Conservation (phyloP, 2,329 filamentous ascomycete species). For the Fusarium metavorans region DNA sequence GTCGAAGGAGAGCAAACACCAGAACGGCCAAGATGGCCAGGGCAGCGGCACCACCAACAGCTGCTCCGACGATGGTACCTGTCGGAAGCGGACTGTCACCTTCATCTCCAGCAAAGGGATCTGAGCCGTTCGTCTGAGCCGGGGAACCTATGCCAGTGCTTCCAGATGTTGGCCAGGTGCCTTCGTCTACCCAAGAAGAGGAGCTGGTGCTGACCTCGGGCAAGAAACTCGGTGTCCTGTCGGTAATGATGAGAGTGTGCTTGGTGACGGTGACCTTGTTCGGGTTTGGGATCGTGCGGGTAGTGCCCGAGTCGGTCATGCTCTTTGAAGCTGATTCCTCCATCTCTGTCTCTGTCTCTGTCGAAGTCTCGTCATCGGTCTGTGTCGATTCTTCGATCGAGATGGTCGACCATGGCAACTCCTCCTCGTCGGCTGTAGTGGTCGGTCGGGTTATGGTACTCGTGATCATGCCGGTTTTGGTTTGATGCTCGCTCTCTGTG, state of each 20-base stretch:
- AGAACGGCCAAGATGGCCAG: slow-evolving; percentile 44
- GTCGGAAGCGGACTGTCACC: slow-evolving; percentile 37
- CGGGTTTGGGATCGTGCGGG: slow-evolving; percentile 52
- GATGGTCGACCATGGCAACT: slow-evolving; percentile 1
- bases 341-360: background rate
- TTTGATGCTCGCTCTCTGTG: background rate
- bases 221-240: slow-evolving; percentile 38
- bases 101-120: background rate
- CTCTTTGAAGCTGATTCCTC: slow-evolving; percentile 23
- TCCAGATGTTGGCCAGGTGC: slow-evolving; percentile 12
- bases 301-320: slow-evolving; percentile 53
- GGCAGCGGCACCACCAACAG: slow-evolving; percentile 45
- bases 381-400: background rate
- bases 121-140: slow-evolving; percentile 13
- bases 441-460: slow-evolving; percentile 4
- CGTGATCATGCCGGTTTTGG: slow-evolving; percentile 1
- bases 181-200: slow-evolving; percentile 9
- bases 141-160: slow-evolving; percentile 15
- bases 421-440: slow-evolving; percentile 3
- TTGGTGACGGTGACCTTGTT: slow-evolving; percentile 51
- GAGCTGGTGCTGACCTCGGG: slow-evolving; percentile 10
- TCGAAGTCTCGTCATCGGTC: background rate
- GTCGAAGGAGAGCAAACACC: slow-evolving; percentile 36
- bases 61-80: slow-evolving; percentile 51
- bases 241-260: slow-evolving; percentile 49